Base-by-base conservation (phyloP, 2,329 filamentous ascomycete species). In the Pseudophaeomoniella oleicola region DNA sequence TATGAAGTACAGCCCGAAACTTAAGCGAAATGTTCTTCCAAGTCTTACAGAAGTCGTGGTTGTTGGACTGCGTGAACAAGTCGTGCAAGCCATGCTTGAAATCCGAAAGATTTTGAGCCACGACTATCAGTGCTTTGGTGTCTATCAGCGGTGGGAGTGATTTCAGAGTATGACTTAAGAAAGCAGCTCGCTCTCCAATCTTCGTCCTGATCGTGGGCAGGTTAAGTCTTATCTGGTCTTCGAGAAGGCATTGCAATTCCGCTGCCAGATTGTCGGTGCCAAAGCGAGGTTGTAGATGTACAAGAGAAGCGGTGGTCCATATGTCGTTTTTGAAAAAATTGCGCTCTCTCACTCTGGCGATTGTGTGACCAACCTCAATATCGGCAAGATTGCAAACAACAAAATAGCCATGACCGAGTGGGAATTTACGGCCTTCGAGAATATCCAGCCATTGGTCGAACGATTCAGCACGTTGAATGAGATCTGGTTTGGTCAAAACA, bases 401-500 rank as follows among this genome's bases (percentile, higher is more conserved):
- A 42, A 78, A 92, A 49, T 88, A 94, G 0, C 81, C 81, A n/a
- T 82, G 66, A 0, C 76, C 78, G 0, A 87, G 69, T 0, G 53
- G 50, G 40, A 82, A 83, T 2, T 71, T 69, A 2, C 71, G 50
- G 0, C 75, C 74, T 0, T 63, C 60, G 3, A 93, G 64, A 38
- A 86, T 78, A 0, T 69, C 59, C 0, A 71, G 51, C 69, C 81
- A 83, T 38, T 78, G 75, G 0, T 63, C 58, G 1, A 72, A 60
- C 0, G 57, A 59, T 2, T 66, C 63, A 0, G 66, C 66, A 0
- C 57, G 52, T 0, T 74, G 69, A 0, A 86, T 57, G 0, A 81
- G 68, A 42, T 94, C 86, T 0, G 86, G 85, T 49, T 92, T 94
- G 0, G 86, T 94, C n/a, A 94, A 65, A 0, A 93, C 81, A 0